Evolutionary conservation across 1,284 basidiomycete genomes (phyloP).

Genomic region (Trichosporon coremiiforme): DNA sequence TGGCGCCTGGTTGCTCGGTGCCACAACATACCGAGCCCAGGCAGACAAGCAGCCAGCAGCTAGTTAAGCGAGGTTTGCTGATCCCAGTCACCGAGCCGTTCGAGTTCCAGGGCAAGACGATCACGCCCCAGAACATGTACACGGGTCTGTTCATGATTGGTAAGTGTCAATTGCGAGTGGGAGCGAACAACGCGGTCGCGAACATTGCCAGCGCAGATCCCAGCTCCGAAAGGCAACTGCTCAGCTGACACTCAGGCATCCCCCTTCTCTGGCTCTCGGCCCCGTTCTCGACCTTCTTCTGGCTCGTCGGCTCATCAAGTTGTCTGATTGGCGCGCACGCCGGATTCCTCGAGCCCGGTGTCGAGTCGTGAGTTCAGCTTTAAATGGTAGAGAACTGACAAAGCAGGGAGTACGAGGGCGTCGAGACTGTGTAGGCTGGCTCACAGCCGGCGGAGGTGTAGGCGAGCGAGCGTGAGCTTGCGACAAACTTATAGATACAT

Average conservation of each 20-base stretch:
- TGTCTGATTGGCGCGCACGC: constrained; percentile 61
- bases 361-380: constrained; percentile 50
- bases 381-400: no score
- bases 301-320: constrained; percentile 55
- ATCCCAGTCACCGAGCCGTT: constrained; percentile 49
- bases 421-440: not conserved
- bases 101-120: constrained; percentile 58
- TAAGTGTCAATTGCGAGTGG: no score
- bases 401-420: constrained; percentile 11
- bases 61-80: no score
- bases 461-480: not conserved
- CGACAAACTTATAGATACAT: constrained; percentile 9
- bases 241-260: constrained; percentile 37
- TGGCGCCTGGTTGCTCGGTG: no score
- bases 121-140: constrained; percentile 65
- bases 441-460: not conserved
- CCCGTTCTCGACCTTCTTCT: constrained; percentile 56
- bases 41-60: no score
- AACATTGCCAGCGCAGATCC: no score
- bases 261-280: constrained; percentile 56
- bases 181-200: no score
- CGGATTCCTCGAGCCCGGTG: constrained; percentile 61
- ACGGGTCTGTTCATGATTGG: constrained; percentile 59
- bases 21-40: no score
- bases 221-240: no score